Conservation (phyloP, 805 yeast species). For the Yamadazyma takamatsuzukensis region DNA sequence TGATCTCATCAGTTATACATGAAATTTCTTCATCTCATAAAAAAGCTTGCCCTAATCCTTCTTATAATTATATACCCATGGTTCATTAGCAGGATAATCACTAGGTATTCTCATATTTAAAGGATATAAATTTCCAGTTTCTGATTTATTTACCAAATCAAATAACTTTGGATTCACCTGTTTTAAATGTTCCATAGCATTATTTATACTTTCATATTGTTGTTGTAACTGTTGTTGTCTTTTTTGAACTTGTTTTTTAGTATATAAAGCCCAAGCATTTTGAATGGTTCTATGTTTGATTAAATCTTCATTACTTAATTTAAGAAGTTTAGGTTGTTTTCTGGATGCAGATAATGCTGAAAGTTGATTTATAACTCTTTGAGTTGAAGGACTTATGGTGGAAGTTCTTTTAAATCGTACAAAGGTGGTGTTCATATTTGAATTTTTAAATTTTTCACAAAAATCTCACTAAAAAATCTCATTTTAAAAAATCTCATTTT, state of each 20-base stretch:
- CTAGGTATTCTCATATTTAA: slow-evolving; percentile 85
- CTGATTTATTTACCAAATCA: slow-evolving; percentile 55
- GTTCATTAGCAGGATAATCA: slow-evolving; percentile 76
- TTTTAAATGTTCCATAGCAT: slow-evolving; percentile 72
- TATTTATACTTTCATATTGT: slow-evolving; percentile 64
- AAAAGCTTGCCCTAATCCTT: slow-evolving; percentile 1
- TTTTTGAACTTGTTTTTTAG: slow-evolving; percentile 46
- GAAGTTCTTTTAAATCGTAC: slow-evolving; percentile 30
- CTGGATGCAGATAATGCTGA: slow-evolving; percentile 83
- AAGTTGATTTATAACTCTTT: slow-evolving; percentile 51
- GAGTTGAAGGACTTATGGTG: slow-evolving; percentile 34
- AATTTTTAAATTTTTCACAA: not conserved
- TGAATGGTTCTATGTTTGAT: slow-evolving; percentile 80
- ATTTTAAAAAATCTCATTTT: too few relatives aligned
- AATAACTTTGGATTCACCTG: slow-evolving; percentile 51
- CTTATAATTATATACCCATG: slow-evolving; percentile 64
- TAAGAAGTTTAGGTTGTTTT: slow-evolving; percentile 81
- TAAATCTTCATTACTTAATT: slow-evolving; percentile 73
- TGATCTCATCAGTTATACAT: too few relatives aligned
- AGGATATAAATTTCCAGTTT: slow-evolving; percentile 55
- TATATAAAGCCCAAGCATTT: slow-evolving; percentile 73
- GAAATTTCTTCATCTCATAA: too few relatives aligned
- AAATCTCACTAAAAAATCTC: not conserved
- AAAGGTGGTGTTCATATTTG: slow-evolving; percentile 1
- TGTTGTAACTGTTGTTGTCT: slow-evolving; percentile 39